Base-by-base conservation (phyloP, 768 basidiomycete genomes). In the Tricholoma furcatifolium region DNA sequence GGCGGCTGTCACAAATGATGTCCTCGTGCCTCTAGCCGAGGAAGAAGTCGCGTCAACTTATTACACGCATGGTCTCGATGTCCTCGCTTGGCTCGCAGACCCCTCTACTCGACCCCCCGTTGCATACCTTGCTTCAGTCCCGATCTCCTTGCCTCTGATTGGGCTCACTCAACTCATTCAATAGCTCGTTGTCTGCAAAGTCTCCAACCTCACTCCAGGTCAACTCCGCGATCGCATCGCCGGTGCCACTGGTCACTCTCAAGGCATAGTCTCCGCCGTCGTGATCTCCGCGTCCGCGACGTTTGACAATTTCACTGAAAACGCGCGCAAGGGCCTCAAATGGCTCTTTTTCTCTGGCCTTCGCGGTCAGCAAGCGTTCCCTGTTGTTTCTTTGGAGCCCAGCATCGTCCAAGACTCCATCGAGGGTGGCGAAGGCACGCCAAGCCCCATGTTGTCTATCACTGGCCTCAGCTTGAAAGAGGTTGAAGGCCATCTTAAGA, bases 231-330 rank as follows among this genome's bases (percentile, higher is more conserved):
- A 77, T 42, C 80, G 81, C 42, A 79, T 98, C 50, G 76, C 82
- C 9, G 96, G 96, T 31, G 84, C 94, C 2, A 98, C 97, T 14
- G 97, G 97, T 30, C 97, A 99, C 72, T 98, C 95, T 2, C 96
- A 98, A 70, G 97, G 97, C 59, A 84, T 99, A 61, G 86, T 97
- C 43, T 92, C 95, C 11, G 97, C 97, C n/a, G 82, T 95, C 47
- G 86, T 82, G 35, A 84, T 98, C 62, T 80, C 95, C 6, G 84
- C 91, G 4, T 93, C 94, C 4, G 76, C 77, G 15, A 83, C 85
- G 21, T 84, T 85, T 55, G 85, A 87, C 43, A 84, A 87, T 3
- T 91, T 93, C 69, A 74, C 80, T 51, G 71, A 71, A 53, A 96
- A 97, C 70, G 78, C 84, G 8, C 74, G 78, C 65, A 95, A 96